Evolutionary conservation across 2,329 filamentous ascomycete genomes (phyloP).

Genomic region (Coniochaeta prunicola): DNA sequence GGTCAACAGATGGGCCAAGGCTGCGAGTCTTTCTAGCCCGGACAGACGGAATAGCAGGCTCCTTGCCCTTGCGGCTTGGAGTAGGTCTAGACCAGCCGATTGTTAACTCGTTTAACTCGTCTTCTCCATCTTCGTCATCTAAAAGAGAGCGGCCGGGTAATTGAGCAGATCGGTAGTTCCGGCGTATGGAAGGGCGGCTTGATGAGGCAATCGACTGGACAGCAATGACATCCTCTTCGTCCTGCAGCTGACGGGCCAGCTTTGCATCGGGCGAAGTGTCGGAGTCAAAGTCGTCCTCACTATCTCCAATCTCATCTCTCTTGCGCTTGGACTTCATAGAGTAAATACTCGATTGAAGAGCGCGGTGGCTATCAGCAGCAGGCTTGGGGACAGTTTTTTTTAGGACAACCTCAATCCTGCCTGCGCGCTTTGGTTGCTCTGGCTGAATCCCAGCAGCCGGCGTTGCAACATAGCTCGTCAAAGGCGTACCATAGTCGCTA

Average conservation of each 20-base stretch:
- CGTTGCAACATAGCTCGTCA: constrained; percentile 33
- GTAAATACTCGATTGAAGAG: constrained; percentile 41
- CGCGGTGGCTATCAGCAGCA: constrained; percentile 34
- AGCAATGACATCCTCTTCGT: constrained; percentile 27
- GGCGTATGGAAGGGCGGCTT: constrained; percentile 9
- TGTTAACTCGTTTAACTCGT: constrained; percentile 8
- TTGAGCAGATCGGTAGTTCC: constrained; percentile 8
- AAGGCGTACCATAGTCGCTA: constrained; percentile 33
- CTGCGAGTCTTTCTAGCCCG: not conserved
- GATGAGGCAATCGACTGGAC: not conserved
- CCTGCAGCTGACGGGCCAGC: constrained; percentile 49
- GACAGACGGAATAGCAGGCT: not conserved
- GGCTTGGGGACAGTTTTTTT: constrained; percentile 18
- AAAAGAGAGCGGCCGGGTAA: not conserved
- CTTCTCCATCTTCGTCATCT: constrained; percentile 16
- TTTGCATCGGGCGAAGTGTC: constrained; percentile 36
- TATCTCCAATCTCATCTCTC: constrained; percentile 33
- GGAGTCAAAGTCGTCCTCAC: constrained; percentile 31
- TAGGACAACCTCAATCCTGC: constrained; percentile 27
- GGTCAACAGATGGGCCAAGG: not conserved
- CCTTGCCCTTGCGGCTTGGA: not conserved
- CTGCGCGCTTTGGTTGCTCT: constrained; percentile 11
- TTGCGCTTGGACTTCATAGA: constrained; percentile 38
- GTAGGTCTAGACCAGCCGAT: too few relatives aligned
- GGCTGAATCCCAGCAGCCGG: constrained; percentile 22